Conservation (phyloP, 129 eudicot species). For the Pseudognaphalium luteoalbum region DNA sequence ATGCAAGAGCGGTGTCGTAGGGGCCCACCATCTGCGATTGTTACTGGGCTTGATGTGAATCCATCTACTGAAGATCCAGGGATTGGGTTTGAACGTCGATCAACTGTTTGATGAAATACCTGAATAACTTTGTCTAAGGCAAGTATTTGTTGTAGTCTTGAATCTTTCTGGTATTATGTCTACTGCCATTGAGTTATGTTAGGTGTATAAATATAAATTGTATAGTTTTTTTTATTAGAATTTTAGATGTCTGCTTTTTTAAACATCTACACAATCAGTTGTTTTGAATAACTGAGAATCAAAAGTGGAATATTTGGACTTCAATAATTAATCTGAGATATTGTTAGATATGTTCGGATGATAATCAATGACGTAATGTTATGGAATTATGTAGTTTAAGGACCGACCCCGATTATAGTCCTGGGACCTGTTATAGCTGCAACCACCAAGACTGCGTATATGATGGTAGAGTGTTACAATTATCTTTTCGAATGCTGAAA, state of each 20-base stretch:
- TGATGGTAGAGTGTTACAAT: not conserved
- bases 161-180: not conserved
- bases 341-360: not conserved
- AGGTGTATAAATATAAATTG: constrained; percentile 5
- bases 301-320: not conserved
- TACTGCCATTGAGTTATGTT: not conserved
- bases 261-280: not conserved
- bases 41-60: constrained; percentile 57
- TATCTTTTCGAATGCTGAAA: not conserved
- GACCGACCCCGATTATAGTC: not conserved
- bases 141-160: not conserved
- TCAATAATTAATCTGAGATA: not conserved
- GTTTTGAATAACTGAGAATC: not conserved
- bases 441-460: not conserved
- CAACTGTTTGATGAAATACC: constrained; percentile 55
- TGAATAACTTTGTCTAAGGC: constrained; percentile 3
- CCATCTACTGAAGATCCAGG: constrained; percentile 70
- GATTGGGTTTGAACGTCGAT: constrained; percentile 57
- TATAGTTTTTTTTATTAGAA: not conserved
- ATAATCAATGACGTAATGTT: too few relatives aligned
- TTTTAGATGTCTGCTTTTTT: not conserved
- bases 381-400: not conserved
- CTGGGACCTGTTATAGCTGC: not conserved
- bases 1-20: constrained; percentile 90
- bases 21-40: constrained; percentile 69